These are phyloP conservation scores for Cyberlindnera suaveolens DNA, from an alignment of 805 yeast species.

Conservation along the genomic window DNA sequence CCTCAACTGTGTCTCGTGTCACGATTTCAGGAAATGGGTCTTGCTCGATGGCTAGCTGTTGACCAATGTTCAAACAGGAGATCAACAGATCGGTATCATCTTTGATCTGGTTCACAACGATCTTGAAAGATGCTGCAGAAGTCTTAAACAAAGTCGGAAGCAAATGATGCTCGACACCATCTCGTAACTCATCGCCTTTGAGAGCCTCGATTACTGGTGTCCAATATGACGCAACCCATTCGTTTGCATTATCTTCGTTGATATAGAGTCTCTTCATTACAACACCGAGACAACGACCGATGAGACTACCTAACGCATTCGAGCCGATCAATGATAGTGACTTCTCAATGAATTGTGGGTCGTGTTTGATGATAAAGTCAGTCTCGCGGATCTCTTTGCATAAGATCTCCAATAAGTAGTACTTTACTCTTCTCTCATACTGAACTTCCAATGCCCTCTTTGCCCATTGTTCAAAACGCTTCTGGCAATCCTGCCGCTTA, in stretches of 20 bases:
- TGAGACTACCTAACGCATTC: slow-evolving; percentile 58
- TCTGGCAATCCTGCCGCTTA: slow-evolving; percentile 21
- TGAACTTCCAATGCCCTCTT: slow-evolving; percentile 36
- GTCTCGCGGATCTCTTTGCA: slow-evolving; percentile 39
- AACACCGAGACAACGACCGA: slow-evolving; percentile 49
- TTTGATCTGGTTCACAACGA: slow-evolving; percentile 31
- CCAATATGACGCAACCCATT: slow-evolving; percentile 22
- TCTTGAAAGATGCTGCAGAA: slow-evolving; percentile 36
- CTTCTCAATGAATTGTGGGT: slow-evolving; percentile 40
- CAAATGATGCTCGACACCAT: slow-evolving; percentile 51
- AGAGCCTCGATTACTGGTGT: slow-evolving; percentile 14
- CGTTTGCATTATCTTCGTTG: slow-evolving; percentile 19
- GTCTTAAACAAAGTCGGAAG: slow-evolving; percentile 57
- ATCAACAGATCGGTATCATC: slow-evolving; percentile 35
- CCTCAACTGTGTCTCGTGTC: slow-evolving; percentile 25
- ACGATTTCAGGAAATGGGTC: slow-evolving; percentile 42
- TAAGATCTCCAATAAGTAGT: slow-evolving; percentile 52
- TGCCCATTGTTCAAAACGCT: slow-evolving; percentile 40
- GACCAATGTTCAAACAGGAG: slow-evolving; percentile 58
- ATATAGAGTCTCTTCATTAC: slow-evolving; percentile 31
- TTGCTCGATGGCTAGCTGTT: slow-evolving; percentile 45
- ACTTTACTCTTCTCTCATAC: slow-evolving; percentile 50
- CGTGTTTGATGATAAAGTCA: slow-evolving; percentile 32
- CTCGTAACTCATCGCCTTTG: slow-evolving; percentile 12
- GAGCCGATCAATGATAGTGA: slow-evolving; percentile 48